Evolutionary conservation across 2,329 filamentous ascomycete genomes (phyloP).

Genomic region (Hymenotorrendiella dingleyae): DNA sequence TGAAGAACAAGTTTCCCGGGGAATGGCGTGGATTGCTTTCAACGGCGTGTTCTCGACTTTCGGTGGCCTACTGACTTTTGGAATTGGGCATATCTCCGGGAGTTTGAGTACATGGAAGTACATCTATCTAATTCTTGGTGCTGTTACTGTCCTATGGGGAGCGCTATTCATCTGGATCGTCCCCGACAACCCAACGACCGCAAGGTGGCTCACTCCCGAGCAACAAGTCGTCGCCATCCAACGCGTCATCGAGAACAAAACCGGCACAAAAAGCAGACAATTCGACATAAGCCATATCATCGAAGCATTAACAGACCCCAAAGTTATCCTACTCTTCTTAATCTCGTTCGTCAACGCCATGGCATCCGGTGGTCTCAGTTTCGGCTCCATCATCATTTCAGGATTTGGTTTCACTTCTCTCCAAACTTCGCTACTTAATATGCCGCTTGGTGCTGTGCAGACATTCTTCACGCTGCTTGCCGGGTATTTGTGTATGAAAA

Average conservation of each 20-base stretch:
- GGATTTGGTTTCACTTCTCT: slow-evolving; percentile 34
- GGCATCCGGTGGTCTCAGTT: slow-evolving; percentile 21
- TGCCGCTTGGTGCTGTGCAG: slow-evolving; percentile 37
- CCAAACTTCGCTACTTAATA: slow-evolving; percentile 42
- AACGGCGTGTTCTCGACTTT: slow-evolving; percentile 35
- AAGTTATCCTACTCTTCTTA: slow-evolving; percentile 28
- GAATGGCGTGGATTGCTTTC: slow-evolving; percentile 42
- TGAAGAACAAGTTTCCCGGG: slow-evolving; percentile 32
- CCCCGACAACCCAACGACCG: slow-evolving; percentile 44
- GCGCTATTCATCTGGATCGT: slow-evolving; percentile 39
- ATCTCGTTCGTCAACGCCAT: slow-evolving; percentile 21
- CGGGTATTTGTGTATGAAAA: slow-evolving; percentile 14
- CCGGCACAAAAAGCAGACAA: slow-evolving; percentile 14
- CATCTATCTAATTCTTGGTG: slow-evolving; percentile 23
- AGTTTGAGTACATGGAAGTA: slow-evolving; percentile 24
- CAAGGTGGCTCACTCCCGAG: slow-evolving; percentile 34
- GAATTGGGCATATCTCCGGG: slow-evolving; percentile 38
- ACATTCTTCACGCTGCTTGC: slow-evolving; percentile 17
- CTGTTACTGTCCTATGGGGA: slow-evolving; percentile 26
- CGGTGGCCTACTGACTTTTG: slow-evolving; percentile 32
- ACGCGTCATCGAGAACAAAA: slow-evolving; percentile 22
- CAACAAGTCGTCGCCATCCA: slow-evolving; percentile 35
- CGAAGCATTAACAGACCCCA: slow-evolving; percentile 33
- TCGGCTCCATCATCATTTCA: slow-evolving; percentile 34
- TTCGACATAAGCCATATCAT: slow-evolving; percentile 19